Evolutionary conservation across 495 filamentous ascomycete genomes (phyloP).

Genomic region (Sphaerosporella brunnea): DNA sequence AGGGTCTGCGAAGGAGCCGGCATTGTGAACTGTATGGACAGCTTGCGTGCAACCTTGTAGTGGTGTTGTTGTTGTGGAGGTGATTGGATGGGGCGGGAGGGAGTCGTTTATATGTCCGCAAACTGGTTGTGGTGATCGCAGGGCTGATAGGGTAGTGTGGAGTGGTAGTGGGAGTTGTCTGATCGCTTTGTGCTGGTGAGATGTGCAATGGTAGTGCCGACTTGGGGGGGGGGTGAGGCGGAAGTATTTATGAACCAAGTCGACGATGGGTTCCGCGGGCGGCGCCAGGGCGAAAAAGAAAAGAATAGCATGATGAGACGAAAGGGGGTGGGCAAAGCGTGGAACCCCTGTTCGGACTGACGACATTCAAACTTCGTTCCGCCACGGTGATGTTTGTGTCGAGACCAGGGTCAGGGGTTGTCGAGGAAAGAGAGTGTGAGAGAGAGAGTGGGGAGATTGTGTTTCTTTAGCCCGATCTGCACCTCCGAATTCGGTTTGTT

Average conservation of each 20-base stretch:
- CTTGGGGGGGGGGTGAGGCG: background rate
- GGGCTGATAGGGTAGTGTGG: background rate
- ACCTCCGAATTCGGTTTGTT: too few species aligned
- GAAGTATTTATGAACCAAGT: background rate
- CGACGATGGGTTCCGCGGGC: background rate
- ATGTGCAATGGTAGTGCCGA: background rate
- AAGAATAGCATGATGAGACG: slow-evolving; percentile 9
- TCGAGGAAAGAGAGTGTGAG: slow-evolving; percentile 1
- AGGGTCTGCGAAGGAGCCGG: slow-evolving; percentile 24
- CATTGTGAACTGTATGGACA: slow-evolving; percentile 16
- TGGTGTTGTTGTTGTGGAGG: background rate
- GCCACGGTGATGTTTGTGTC: background rate
- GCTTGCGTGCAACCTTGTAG: background rate
- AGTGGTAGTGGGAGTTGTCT: slow-evolving; percentile 1
- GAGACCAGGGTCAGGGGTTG: too few species aligned
- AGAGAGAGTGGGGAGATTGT: slow-evolving; percentile 11
- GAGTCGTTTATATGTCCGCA: too few species aligned
- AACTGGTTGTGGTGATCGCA: too few species aligned
- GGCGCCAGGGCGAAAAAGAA: slow-evolving; percentile 2
- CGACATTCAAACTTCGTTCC: slow-evolving; percentile 2
- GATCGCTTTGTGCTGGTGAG: background rate
- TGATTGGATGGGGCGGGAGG: background rate
- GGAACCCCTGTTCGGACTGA: slow-evolving; percentile 7
- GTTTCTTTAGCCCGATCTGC: too few species aligned
- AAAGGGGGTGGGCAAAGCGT: slow-evolving; percentile 8